A percentile compares a stretch with the other conserved stretches of the same genome.
These are phyloP conservation scores for Actinomortierella ambigua DNA, from an alignment of 371 early-diverging fungal species.

Conservation along the genomic window DNA sequence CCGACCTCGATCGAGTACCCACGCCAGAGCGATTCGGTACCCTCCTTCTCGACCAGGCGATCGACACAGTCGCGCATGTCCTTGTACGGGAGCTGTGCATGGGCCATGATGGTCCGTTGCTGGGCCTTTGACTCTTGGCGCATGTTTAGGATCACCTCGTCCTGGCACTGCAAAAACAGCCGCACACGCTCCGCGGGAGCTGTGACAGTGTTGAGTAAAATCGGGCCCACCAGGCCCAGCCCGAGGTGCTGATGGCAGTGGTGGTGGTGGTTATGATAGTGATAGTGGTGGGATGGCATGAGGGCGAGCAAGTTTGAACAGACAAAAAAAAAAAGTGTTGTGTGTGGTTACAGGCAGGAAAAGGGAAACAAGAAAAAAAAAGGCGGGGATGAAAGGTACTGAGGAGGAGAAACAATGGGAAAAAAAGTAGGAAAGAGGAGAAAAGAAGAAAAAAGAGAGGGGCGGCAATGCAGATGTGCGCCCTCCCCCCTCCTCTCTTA, in stretches of 20 bases:
- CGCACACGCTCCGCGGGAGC: constrained; percentile 32
- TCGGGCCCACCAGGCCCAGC: constrained; percentile 11
- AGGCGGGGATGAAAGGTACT: no score
- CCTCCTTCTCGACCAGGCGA: constrained; percentile 32
- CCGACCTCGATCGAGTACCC: constrained; percentile 13
- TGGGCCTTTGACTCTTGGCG: constrained; percentile 20
- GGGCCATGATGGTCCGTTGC: constrained; percentile 31
- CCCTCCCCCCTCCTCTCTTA: no score
- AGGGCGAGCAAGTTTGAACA: no score
- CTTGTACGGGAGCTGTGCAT: constrained; percentile 31
- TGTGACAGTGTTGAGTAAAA: constrained; percentile 13
- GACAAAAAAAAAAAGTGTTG: background rate
- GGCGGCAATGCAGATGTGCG: no score
- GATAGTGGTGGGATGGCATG: no score
- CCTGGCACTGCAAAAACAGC: constrained; percentile 30
- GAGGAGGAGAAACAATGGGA: background rate
- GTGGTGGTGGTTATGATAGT: background rate
- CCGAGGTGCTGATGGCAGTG: constrained; percentile 11
- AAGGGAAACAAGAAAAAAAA: background rate
- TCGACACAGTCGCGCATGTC: constrained; percentile 21
- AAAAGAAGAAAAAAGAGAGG: background rate
- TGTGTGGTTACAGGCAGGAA: no score
- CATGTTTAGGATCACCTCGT: constrained; percentile 37
- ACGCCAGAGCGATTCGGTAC: constrained; percentile 29
- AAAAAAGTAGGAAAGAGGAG: background rate